phyloP scores from a whole-genome alignment of 768 basidiomycete genomes.

The Tubosaeta brunneosetosa region DNA sequence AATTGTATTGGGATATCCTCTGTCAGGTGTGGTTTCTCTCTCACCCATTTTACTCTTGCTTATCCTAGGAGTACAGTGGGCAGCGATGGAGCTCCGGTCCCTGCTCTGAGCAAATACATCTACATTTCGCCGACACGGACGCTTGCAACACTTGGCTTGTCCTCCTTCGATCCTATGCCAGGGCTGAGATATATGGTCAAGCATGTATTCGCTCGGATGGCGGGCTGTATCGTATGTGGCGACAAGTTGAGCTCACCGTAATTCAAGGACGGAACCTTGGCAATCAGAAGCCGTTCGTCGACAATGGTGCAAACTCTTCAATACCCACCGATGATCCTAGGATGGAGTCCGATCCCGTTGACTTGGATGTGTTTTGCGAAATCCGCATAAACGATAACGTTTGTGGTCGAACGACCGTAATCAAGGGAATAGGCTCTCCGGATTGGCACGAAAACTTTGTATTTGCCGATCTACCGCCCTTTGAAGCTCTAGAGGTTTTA shows the following conservation, averaged over 20 bases:
- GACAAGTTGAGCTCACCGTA: conserved; percentile 70
- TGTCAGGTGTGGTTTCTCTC: conserved; percentile 40
- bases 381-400: conserved; percentile 64
- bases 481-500: conserved; percentile 62
- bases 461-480: conserved; percentile 74
- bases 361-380: conserved; percentile 75
- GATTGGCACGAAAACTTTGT: conserved; percentile 83
- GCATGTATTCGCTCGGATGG: conserved; percentile 52
- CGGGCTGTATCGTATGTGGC: conserved; percentile 84
- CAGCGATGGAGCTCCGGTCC: conserved; percentile 54
- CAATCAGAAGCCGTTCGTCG: conserved; percentile 36
- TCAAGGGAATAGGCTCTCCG: conserved; percentile 58
- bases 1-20: conserved; percentile 72
- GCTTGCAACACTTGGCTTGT: conserved; percentile 71
- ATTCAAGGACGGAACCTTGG: conserved; percentile 74
- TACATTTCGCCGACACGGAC: conserved; percentile 65
- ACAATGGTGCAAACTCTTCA: conserved; percentile 21
- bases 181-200: conserved; percentile 72
- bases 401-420: conserved; percentile 70
- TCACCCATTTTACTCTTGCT: conserved; percentile 6
- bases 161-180: conserved; percentile 75
- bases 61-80: conserved; percentile 35
- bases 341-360: conserved; percentile 48
- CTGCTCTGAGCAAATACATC: conserved; percentile 63
- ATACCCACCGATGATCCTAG: conserved; percentile 31